These are phyloP conservation scores for Austroboletus olivaceoglutinosus DNA, from an alignment of 1,284 basidiomycete genomes.

Conservation along the genomic window DNA sequence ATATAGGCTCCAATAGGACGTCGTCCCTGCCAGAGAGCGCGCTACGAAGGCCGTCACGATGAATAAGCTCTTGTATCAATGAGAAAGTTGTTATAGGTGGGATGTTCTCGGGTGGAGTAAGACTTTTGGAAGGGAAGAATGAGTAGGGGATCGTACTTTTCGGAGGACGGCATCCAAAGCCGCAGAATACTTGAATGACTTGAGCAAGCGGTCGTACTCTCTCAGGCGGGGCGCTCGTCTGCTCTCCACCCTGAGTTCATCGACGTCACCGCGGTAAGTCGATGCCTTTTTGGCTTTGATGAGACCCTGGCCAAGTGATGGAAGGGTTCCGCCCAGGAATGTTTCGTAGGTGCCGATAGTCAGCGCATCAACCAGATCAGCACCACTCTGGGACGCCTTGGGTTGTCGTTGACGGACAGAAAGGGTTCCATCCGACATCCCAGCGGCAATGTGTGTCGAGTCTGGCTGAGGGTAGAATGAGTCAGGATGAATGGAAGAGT, in stretches of 20 bases:
- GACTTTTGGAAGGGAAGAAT: not conserved
- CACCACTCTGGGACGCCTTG: constrained; percentile 61
- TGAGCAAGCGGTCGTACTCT: constrained; percentile 89
- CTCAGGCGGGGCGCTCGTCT: constrained; percentile 72
- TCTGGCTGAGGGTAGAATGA: constrained; percentile 66
- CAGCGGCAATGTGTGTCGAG: constrained; percentile 93
- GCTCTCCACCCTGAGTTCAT: constrained; percentile 77
- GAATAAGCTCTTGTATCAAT: constrained; percentile 89
- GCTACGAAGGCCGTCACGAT: constrained; percentile 85
- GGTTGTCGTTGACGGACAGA: constrained; percentile 82
- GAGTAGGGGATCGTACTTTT: constrained; percentile 52
- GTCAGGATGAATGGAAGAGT: not conserved
- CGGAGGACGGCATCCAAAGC: constrained; percentile 88
- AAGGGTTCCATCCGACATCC: constrained; percentile 96
- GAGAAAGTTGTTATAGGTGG: constrained; percentile 87
- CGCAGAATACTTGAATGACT: constrained; percentile 92
- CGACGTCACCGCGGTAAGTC: constrained; percentile 51
- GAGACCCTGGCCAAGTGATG: constrained; percentile 55
- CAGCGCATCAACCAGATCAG: constrained; percentile 48
- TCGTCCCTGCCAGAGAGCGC: constrained; percentile 93
- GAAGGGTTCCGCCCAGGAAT: constrained; percentile 61
- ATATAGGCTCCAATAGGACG: constrained; percentile 88
- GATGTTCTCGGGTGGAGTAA: constrained; percentile 53
- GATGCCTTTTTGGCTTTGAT: constrained; percentile 52
- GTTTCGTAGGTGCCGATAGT: constrained; percentile 69